A percentile compares a stretch with the other conserved stretches of the same genome.
Evolutionary conservation across 257 asterid species (phyloP).

Genomic region (Penstemon barbatus): DNA sequence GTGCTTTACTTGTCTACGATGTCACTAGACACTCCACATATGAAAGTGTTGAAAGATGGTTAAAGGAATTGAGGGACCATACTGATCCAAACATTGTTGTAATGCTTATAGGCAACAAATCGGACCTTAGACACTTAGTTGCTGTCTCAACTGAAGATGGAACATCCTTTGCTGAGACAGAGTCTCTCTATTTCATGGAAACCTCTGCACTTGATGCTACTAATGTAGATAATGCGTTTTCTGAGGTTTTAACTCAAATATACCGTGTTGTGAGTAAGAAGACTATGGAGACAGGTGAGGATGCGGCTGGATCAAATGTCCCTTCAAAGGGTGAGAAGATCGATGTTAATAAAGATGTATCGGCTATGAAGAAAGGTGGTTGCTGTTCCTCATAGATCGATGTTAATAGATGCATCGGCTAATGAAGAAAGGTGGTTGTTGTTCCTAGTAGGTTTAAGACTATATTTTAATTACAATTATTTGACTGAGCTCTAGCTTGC

Average conservation of each 20-base stretch:
- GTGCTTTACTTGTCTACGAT: slow-evolving; percentile 81
- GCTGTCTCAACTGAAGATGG: slow-evolving; percentile 78
- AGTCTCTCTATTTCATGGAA: slow-evolving; percentile 84
- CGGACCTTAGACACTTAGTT: slow-evolving; percentile 83
- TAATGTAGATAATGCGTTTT: slow-evolving; percentile 71
- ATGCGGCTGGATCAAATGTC: slow-evolving; percentile 41
- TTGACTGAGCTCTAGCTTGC: too few relatives aligned
- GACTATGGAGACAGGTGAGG: slow-evolving; percentile 61
- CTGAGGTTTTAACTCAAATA: slow-evolving; percentile 77
- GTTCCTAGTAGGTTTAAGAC: not conserved
- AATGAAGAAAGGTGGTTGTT: not conserved
- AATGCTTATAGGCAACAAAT: slow-evolving; percentile 84
- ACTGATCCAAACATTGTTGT: slow-evolving; percentile 81
- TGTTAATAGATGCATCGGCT: not conserved
- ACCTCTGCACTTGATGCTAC: slow-evolving; percentile 82
- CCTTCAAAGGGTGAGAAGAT: slow-evolving; percentile 79
- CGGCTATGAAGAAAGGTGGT: slow-evolving; percentile 63
- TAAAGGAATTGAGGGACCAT: slow-evolving; percentile 72
- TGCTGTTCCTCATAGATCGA: slow-evolving; percentile 64
- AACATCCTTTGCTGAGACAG: slow-evolving; percentile 72
- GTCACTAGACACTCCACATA: slow-evolving; percentile 81
- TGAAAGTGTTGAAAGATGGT: slow-evolving; percentile 75
- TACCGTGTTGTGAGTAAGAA: slow-evolving; percentile 69
- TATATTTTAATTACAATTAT: too few relatives aligned
- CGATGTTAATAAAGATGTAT: slow-evolving; percentile 67